phyloP scores from a whole-genome alignment of 2,329 filamentous ascomycete genomes.

The Simplicillium aogashimaense region DNA sequence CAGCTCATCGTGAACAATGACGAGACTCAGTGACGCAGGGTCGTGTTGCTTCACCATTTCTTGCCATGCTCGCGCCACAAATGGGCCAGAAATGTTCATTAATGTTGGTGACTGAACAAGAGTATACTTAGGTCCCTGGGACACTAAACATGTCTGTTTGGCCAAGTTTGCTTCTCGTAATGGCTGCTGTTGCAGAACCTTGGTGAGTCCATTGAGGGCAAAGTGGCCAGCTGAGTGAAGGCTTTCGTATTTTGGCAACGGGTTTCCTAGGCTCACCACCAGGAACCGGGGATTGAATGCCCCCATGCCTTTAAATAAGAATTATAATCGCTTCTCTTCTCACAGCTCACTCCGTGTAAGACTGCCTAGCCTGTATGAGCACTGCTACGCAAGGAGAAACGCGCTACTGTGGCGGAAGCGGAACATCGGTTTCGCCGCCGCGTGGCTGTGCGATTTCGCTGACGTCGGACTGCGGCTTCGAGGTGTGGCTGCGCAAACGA shows the following conservation, averaged over 20 bases:
- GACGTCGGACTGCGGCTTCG: too few relatives aligned
- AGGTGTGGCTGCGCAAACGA: too few relatives aligned
- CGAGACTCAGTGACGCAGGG: constrained; percentile 35
- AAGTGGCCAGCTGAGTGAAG: constrained; percentile 84
- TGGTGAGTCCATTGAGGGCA: constrained; percentile 53
- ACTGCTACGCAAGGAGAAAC: too few relatives aligned
- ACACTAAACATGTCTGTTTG: constrained; percentile 40
- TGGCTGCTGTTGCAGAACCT: constrained; percentile 29
- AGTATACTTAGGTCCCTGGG: constrained; percentile 42
- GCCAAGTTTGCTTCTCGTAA: constrained; percentile 39
- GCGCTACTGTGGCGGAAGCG: too few relatives aligned
- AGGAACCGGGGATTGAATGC: constrained; percentile 48
- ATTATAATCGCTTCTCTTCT: too few relatives aligned
- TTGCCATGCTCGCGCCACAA: constrained; percentile 56
- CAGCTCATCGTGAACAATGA: constrained; percentile 84
- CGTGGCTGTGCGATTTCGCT: too few relatives aligned
- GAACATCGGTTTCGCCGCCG: too few relatives aligned
- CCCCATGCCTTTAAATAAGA: too few relatives aligned
- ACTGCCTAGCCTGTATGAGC: too few relatives aligned
- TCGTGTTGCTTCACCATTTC: constrained; percentile 34
- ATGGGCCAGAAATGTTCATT: constrained; percentile 80
- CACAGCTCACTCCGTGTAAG: too few relatives aligned
- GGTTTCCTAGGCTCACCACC: constrained; percentile 83
- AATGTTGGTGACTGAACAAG: constrained; percentile 64
- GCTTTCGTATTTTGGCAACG: constrained; percentile 61